phyloP scores from a whole-genome alignment of 768 basidiomycete species.

The Rhodosporidiobolus odoratus region DNA sequence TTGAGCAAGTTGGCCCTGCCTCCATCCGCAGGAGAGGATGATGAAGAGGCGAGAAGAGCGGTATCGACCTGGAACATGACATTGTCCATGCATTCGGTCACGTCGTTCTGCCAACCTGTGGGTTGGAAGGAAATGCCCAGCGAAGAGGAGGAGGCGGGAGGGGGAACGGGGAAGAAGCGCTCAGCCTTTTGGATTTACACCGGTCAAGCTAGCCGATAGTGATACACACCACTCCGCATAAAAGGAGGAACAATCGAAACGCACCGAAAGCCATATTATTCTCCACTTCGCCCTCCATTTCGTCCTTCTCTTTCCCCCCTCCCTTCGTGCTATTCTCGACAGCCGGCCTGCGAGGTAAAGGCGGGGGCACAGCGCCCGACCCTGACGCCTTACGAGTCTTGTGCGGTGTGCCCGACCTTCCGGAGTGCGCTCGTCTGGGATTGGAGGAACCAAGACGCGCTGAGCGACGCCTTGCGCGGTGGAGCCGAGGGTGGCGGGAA shows the following conservation, averaged over 20 bases:
- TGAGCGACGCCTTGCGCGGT: background rate
- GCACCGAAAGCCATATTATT: conserved; percentile 36
- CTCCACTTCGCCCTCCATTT: conserved; percentile 29
- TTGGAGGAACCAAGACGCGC: background rate
- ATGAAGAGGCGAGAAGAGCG: conserved; percentile 65
- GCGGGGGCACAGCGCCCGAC: background rate
- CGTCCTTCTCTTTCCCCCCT: background rate
- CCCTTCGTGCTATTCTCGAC: background rate
- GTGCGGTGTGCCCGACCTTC: background rate
- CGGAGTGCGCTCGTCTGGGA: background rate
- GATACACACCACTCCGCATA: no score
- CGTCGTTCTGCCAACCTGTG: conserved; percentile 85
- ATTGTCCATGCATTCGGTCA: conserved; percentile 98
- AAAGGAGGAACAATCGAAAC: background rate
- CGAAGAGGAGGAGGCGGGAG: background rate
- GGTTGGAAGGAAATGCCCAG: background rate
- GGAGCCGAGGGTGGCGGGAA: conserved; percentile 30
- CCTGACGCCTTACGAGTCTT: conserved; percentile 9
- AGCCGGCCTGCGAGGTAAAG: background rate
- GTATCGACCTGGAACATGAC: conserved; percentile 98
- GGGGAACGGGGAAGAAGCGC: background rate
- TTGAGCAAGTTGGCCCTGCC: conserved; percentile 72
- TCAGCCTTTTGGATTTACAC: no score
- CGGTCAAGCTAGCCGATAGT: no score
- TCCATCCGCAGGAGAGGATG: no score